Evolutionary conservation across 805 yeast genomes (phyloP).

Genomic region (Lipomyces japonicus): DNA sequence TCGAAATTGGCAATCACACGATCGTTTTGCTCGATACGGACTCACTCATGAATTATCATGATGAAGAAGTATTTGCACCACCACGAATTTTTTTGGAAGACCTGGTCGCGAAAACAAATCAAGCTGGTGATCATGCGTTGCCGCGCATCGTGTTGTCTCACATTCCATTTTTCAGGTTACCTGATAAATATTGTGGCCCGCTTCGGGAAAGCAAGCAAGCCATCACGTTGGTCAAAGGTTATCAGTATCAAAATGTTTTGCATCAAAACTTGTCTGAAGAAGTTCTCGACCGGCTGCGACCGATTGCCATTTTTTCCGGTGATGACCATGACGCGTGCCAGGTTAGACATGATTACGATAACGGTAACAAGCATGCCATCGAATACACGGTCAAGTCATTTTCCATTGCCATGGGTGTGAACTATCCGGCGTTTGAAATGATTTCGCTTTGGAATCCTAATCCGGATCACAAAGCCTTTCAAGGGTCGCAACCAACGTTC

Average conservation of each 20-base stretch:
- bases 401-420: constrained; percentile 90
- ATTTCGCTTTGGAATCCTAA: constrained; percentile 49
- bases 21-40: constrained; percentile 77
- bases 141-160: constrained; percentile 77
- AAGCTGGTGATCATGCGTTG: constrained; percentile 33
- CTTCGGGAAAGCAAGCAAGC: constrained; percentile 61
- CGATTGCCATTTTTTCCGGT: constrained; percentile 75
- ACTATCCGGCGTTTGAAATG: constrained; percentile 80
- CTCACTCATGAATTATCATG: constrained; percentile 60
- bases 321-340: constrained; percentile 98
- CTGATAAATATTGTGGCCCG: constrained; percentile 64
- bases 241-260: constrained; percentile 88
- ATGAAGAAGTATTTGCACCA: constrained; percentile 44
- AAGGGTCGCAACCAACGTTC: constrained; percentile 5
- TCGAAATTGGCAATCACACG: constrained; percentile 64
- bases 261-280: constrained; percentile 56
- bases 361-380: constrained; percentile 34
- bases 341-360: constrained; percentile 49
- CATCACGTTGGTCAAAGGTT: constrained; percentile 71
- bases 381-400: constrained; percentile 87
- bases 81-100: constrained; percentile 52
- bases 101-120: constrained; percentile 9
- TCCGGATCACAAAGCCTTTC: background rate
- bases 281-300: constrained; percentile 57
- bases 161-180: constrained; percentile 79